phyloP scores from a whole-genome alignment of 805 yeast genomes.

The Starmera caribaea region DNA sequence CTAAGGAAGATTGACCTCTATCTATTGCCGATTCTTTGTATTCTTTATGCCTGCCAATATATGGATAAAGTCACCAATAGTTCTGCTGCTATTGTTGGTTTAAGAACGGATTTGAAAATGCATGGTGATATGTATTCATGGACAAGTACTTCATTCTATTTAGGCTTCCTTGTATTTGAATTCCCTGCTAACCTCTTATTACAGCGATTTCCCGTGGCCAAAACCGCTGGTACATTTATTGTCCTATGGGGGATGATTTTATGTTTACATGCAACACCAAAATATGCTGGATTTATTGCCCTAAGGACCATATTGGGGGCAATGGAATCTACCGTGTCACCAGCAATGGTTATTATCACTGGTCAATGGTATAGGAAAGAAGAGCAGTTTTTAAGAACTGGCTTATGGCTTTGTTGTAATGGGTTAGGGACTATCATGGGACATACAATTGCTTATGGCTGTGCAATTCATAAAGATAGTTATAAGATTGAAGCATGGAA shows the following conservation, averaged over 20 bases:
- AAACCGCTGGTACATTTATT: slow-evolving; percentile 36
- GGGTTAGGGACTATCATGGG: slow-evolving; percentile 32
- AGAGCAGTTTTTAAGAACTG: slow-evolving; percentile 22
- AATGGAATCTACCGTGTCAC: slow-evolving; percentile 33
- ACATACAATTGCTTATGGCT: slow-evolving; percentile 36
- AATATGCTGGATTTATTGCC: slow-evolving; percentile 28
- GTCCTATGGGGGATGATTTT: slow-evolving; percentile 54
- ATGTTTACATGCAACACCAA: slow-evolving; percentile 40
- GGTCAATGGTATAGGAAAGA: slow-evolving; percentile 13
- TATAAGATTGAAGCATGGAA: slow-evolving; percentile 41
- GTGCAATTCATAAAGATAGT: slow-evolving; percentile 19
- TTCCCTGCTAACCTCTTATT: slow-evolving; percentile 34
- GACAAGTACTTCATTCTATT: slow-evolving; percentile 51
- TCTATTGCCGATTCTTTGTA: slow-evolving; percentile 40
- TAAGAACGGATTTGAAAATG: slow-evolving; percentile 35
- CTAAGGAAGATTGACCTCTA: slow-evolving; percentile 41
- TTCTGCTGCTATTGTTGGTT: slow-evolving; percentile 45
- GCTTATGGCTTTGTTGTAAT: slow-evolving; percentile 21
- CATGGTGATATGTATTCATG: slow-evolving; percentile 36
- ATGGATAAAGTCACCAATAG: slow-evolving; percentile 51
- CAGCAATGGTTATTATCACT: slow-evolving; percentile 13
- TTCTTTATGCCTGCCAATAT: slow-evolving; percentile 40
- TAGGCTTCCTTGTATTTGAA: slow-evolving; percentile 56
- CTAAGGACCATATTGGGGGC: slow-evolving; percentile 40
- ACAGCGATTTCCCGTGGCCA: slow-evolving; percentile 51